phyloP scores from a whole-genome alignment of 1,284 basidiomycete species.

The Afroboletus lepidellus region DNA sequence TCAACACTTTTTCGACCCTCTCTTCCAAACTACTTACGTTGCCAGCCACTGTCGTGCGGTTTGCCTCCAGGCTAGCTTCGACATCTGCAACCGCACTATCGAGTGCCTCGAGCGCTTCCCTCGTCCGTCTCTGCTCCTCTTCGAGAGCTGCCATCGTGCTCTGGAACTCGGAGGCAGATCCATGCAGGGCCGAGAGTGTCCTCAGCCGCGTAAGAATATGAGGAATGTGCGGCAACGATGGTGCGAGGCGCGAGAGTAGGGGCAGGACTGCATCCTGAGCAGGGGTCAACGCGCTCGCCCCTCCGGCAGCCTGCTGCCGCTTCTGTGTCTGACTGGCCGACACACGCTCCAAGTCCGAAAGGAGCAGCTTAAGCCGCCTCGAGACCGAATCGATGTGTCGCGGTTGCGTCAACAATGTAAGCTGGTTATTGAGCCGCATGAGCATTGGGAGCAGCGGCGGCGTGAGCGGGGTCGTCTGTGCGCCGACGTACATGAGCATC shows the following conservation, averaged over 20 bases:
- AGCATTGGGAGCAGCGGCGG: slow-evolving; percentile 82
- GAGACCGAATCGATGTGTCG: slow-evolving; percentile 97
- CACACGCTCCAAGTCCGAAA: slow-evolving; percentile 89
- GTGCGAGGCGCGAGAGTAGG: slow-evolving; percentile 79
- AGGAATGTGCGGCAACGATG: slow-evolving; percentile 86
- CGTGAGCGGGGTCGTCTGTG: slow-evolving; percentile 54
- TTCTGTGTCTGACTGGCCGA: slow-evolving; percentile 40
- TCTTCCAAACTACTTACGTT: slow-evolving; percentile 68
- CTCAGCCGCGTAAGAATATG: slow-evolving; percentile 87
- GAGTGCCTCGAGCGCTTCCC: slow-evolving; percentile 66
- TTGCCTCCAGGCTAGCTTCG: slow-evolving; percentile 74
- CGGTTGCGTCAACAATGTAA: slow-evolving; percentile 90
- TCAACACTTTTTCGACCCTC: slow-evolving; percentile 29
- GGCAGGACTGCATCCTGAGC: slow-evolving; percentile 72
- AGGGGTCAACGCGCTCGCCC: slow-evolving; percentile 34
- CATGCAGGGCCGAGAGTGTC: slow-evolving; percentile 81
- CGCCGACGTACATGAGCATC: neutral
- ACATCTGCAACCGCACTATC: slow-evolving; percentile 67
- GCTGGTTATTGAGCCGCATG: slow-evolving; percentile 79
- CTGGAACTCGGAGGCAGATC: slow-evolving; percentile 79
- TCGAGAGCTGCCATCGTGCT: slow-evolving; percentile 69
- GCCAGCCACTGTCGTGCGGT: slow-evolving; percentile 65
- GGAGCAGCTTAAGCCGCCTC: slow-evolving; percentile 86
- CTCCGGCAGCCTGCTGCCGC: slow-evolving; percentile 37
- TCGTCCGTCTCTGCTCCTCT: slow-evolving; percentile 63